Evolutionary conservation across 2,329 filamentous ascomycete species (phyloP).

Genomic region (Hymenoscyphus scutula): DNA sequence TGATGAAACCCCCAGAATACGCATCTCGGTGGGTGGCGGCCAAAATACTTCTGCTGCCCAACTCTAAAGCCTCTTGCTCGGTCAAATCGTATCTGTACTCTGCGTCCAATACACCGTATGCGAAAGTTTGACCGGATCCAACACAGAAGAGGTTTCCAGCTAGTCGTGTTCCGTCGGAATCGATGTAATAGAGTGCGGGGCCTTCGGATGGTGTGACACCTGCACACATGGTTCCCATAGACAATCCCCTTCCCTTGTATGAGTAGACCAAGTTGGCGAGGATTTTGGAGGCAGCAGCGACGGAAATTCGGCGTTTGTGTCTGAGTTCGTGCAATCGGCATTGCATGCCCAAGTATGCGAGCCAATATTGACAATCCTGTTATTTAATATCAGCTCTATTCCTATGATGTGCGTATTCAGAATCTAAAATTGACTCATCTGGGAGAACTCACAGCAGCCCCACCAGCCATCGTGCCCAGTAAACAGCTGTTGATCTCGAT

Average conservation of each 20-base stretch:
- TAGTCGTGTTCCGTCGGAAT: slow-evolving; percentile 91
- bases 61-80: slow-evolving; percentile 83
- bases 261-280: slow-evolving; percentile 96
- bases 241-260: slow-evolving; percentile 98
- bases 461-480: slow-evolving; percentile 96
- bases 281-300: slow-evolving; percentile 96
- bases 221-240: slow-evolving; percentile 99
- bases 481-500: slow-evolving; percentile 96
- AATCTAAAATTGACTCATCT: not conserved
- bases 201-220: slow-evolving; percentile 95
- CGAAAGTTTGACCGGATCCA: slow-evolving; percentile 96
- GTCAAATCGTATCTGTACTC: slow-evolving; percentile 89
- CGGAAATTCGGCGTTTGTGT: slow-evolving; percentile 97
- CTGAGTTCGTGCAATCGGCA: slow-evolving; percentile 98
- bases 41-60: slow-evolving; percentile 88
- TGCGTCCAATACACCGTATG: slow-evolving; percentile 95
- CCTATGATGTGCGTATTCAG: not conserved
- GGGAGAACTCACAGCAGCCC: slow-evolving; percentile 69
- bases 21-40: slow-evolving; percentile 96
- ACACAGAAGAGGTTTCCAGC: slow-evolving; percentile 97
- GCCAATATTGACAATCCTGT: slow-evolving; percentile 98
- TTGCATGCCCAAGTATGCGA: slow-evolving; percentile 97
- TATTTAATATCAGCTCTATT: slow-evolving; percentile 12
- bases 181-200: slow-evolving; percentile 97
- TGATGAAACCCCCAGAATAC: slow-evolving; percentile 98